Base-by-base conservation (phyloP, 2,329 filamentous ascomycete genomes). In the Chrysoporthe austroafricana region DNA sequence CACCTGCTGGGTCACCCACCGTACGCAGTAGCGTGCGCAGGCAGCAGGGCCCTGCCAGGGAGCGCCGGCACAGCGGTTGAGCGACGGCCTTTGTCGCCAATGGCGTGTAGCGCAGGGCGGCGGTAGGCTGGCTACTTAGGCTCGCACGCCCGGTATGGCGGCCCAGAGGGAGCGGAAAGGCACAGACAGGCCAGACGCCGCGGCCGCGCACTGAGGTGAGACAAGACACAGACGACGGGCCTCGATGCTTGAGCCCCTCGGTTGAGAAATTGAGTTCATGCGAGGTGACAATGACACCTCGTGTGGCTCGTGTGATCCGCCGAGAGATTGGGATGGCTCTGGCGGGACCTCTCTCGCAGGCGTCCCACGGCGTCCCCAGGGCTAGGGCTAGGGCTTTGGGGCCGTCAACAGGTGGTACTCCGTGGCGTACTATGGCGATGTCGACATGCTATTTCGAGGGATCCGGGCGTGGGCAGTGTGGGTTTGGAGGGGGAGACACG, bases 11-110 rank as follows among this genome's bases (percentile, higher is more conserved):
- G 26, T 26, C 26, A 26, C 26, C 26, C 26, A 26, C 26, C 26
- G 26, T 26, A 26, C 26, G 26, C 26, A 26, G 26, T 26, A 26
- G 26, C 26, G 26, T 26, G 26, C 26, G 26, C 26, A 60, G 57
- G 57, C 57, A n/a, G 26, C 26, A 36, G 36, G 56, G 11, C 56
- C 32, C 32, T 14, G 54, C 39, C 36, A 57, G 32, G 54, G 54
- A 57, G 54, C 54, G 46, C 21, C 54, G 32, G 54, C 32, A 39
- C 54, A 18, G 54, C 32, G 54, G 32, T n/a, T 57, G 18, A 42
- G 56, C 5, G 32, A 21, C 56, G 56, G 16, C 56, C 36, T 44
- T 60, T 60, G 57, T 60, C 57, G 57, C 57, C 39, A 39, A 44
- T 18, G 57, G 39, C 26, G 13, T 26, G 11, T 60, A 60, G 57